Conservation (phyloP, 257 asterid species). For the Pogostemon cablin region DNA sequence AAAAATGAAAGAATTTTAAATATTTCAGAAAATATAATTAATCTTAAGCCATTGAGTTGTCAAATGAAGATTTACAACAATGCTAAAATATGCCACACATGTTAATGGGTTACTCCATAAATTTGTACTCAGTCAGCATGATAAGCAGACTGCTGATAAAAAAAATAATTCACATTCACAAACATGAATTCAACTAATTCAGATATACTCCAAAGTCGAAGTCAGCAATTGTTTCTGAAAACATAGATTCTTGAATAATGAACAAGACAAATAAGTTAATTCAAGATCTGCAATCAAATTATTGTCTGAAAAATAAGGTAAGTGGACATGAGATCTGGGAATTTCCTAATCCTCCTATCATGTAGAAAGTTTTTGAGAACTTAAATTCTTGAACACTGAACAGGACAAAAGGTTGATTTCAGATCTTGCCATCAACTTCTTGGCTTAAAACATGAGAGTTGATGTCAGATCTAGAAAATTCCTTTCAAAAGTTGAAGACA, state of each 20-base stretch:
- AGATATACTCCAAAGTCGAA: neutral
- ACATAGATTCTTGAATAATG: neutral
- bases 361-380: neutral
- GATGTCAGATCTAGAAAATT: neutral
- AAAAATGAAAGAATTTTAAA: neutral
- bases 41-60: neutral
- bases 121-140: constrained; percentile 17
- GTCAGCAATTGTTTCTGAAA: constrained; percentile 7
- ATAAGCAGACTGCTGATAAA: neutral
- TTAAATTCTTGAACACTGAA: neutral
- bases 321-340: constrained; percentile 1
- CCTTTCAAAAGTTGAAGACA: constrained; percentile 5
- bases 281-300: neutral
- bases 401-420: constrained; percentile 1
- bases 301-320: neutral
- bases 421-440: neutral
- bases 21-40: neutral
- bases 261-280: constrained; percentile 2
- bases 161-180: constrained; percentile 7
- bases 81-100: constrained; percentile 13
- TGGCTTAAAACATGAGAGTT: neutral
- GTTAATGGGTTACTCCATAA: constrained; percentile 3
- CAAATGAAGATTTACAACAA: constrained; percentile 1
- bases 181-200: neutral
- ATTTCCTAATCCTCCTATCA: neutral